Evolutionary conservation across 257 asterid species (phyloP).

Genomic region (Paraleonurus japonicus): DNA sequence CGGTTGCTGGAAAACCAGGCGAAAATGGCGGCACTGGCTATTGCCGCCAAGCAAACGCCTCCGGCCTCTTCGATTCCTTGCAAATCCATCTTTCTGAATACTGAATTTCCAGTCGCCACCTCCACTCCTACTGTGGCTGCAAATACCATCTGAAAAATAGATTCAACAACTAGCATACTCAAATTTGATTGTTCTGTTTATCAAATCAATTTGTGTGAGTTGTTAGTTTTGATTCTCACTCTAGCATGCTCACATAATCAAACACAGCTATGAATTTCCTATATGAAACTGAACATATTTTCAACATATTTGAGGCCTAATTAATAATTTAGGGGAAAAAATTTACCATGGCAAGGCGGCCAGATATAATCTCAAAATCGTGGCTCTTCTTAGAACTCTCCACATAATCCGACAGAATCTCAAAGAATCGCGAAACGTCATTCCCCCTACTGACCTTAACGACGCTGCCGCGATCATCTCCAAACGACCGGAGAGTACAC

Average conservation of each 20-base stretch:
- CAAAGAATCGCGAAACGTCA: conserved; percentile 66
- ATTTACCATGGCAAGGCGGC: conserved; percentile 93
- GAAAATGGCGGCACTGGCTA: conserved; percentile 62
- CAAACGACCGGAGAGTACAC: conserved; percentile 61
- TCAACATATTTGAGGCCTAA: neutral
- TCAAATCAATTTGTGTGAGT: neutral
- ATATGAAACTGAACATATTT: neutral
- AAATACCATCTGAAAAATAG: conserved; percentile 54
- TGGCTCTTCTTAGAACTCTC: conserved; percentile 75
- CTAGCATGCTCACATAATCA: too few relatives aligned
- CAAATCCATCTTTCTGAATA: conserved; percentile 68
- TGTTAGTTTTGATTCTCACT: neutral
- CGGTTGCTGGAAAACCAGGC: conserved; percentile 86
- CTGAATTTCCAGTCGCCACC: conserved; percentile 69
- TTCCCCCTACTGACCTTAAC: conserved; percentile 23
- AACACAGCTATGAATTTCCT: neutral
- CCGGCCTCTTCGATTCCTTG: conserved; percentile 68
- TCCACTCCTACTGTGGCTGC: conserved; percentile 76
- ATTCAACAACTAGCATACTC: too few relatives aligned
- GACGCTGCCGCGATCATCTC: conserved; percentile 43
- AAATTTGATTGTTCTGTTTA: neutral
- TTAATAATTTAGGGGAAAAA: neutral
- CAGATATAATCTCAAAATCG: conserved; percentile 83
- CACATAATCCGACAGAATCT: conserved; percentile 59
- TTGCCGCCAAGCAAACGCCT: conserved; percentile 63